Evolutionary conservation across 1,139 yeast species (phyloP), one percentile per base, ranked within the genome.

Genomic region (Pichia sp.): DNA sequence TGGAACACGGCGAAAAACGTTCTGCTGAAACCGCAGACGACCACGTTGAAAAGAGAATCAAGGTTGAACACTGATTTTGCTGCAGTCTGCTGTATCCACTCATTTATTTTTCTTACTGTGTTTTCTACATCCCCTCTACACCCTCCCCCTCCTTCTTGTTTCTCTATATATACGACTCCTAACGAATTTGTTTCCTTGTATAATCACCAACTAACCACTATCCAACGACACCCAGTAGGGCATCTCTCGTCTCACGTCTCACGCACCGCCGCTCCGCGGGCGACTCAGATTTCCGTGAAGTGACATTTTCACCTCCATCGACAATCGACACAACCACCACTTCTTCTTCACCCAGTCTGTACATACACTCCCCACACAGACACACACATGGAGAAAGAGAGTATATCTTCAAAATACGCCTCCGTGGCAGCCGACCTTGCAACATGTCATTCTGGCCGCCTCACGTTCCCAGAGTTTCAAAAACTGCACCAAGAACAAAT

Each of bases 1-100:
- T 28, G 31, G 28, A 27, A 8, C 20, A 11, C 20, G 37, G 63
- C 59, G 44, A 27, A 20, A 44, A 47, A 39, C 40, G 51, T 24
- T 42, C 39, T 37, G 35, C 36, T 19, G 34, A 35, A 17, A 17
- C 24, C 31, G 34, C 19, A 12, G 30, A 20, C n/a, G 45, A 24
- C 15, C 34, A 32, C 6, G 17, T 38, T 14, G 48, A 45, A 28
- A 46, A 49, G 22, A 37, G 41, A 18, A 41, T 48, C 18, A 47
- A 51, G 17, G 39, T 43, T 18, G 52, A 50, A 43, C 35, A 30
- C 28, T 45, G 30, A 40, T 18, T 12, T 31, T 19, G 20, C 36
- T 31, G 18, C 3, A 17, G 20, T 20, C 3, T 14, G 32, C n/a
- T 18, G 15, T 35, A 24, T 35, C 19, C 19, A 34, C n/a, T 27